These are phyloP conservation scores for Fraxinus angustifolia DNA, from an alignment of 305 asterid genomes.

Conservation along the genomic window DNA sequence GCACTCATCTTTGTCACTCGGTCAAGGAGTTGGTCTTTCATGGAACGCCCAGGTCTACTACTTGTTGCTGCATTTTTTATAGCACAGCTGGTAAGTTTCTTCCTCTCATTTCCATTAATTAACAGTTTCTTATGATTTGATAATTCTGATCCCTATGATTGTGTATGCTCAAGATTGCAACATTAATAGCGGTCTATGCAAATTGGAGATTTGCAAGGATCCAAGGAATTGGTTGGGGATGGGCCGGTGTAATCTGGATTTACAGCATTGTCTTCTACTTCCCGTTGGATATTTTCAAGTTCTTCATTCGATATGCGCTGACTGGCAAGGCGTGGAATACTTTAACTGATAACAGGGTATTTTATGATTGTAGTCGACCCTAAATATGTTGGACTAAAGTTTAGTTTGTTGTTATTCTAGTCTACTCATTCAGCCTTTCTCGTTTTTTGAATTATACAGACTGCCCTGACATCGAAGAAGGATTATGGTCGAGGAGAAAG, in stretches of 20 bases:
- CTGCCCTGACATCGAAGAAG: slow-evolving; percentile 56
- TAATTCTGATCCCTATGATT: neutral
- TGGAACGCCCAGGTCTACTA: slow-evolving; percentile 56
- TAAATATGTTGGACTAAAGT: neutral
- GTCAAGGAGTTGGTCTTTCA: slow-evolving; percentile 54
- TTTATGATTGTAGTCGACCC: neutral
- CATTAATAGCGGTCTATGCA: slow-evolving; percentile 43
- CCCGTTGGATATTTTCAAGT: slow-evolving; percentile 51
- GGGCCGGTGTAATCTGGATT: slow-evolving; percentile 59
- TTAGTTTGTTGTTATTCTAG: neutral
- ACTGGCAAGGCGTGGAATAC: slow-evolving; percentile 59
- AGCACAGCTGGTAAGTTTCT: slow-evolving; percentile 47
- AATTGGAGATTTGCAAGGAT: slow-evolving; percentile 40
- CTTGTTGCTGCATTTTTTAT: slow-evolving; percentile 46
- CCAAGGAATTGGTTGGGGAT: slow-evolving; percentile 48
- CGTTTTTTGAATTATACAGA: slow-evolving; percentile 25
- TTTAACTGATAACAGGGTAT: slow-evolving; percentile 39
- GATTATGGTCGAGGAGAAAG: slow-evolving; percentile 68
- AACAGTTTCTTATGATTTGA: neutral
- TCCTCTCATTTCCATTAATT: neutral
- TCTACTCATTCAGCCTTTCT: neutral
- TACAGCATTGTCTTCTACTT: slow-evolving; percentile 42
- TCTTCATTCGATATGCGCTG: slow-evolving; percentile 43
- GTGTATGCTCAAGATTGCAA: slow-evolving; percentile 38
- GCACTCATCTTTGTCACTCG: slow-evolving; percentile 68